Conservation (phyloP, 768 basidiomycete genomes). For the Sistotremastrum suecicum region DNA sequence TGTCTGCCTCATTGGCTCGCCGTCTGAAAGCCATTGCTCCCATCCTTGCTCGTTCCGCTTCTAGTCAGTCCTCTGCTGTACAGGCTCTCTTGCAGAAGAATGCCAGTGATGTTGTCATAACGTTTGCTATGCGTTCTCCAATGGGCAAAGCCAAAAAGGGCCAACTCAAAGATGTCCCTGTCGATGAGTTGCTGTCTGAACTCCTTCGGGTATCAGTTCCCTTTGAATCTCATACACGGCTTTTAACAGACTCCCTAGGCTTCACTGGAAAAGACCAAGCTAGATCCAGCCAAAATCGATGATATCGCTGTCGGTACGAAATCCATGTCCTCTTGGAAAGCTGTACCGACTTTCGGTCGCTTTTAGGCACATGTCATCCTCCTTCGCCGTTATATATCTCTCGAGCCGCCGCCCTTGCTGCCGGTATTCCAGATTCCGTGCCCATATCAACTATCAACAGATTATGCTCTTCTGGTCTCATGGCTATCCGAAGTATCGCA, state of each 20-base stretch:
- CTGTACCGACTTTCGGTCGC: neutral
- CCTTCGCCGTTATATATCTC: constrained; percentile 74
- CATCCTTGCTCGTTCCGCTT: constrained; percentile 13
- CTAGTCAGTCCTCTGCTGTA: constrained; percentile 29
- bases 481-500: constrained; percentile 85
- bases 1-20: neutral
- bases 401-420: constrained; percentile 73
- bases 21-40: neutral
- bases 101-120: constrained; percentile 79
- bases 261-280: constrained; percentile 45
- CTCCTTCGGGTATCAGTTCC: constrained; percentile 52
- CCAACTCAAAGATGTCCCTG: constrained; percentile 75
- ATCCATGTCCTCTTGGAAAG: neutral
- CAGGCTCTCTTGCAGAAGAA: constrained; percentile 49
- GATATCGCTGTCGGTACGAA: constrained; percentile 72
- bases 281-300: constrained; percentile 60
- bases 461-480: constrained; percentile 86
- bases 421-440: constrained; percentile 75
- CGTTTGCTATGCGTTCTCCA: constrained; percentile 83
- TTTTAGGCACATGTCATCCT: constrained; percentile 65
- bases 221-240: neutral
- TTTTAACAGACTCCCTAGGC: constrained; percentile 28
- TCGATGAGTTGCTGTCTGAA: constrained; percentile 75
- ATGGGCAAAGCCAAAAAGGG: constrained; percentile 82
- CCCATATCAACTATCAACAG: constrained; percentile 89